Evolutionary conservation across 352 stramenopile genomes (phyloP).

Genomic region (Pythium utonaiense): DNA sequence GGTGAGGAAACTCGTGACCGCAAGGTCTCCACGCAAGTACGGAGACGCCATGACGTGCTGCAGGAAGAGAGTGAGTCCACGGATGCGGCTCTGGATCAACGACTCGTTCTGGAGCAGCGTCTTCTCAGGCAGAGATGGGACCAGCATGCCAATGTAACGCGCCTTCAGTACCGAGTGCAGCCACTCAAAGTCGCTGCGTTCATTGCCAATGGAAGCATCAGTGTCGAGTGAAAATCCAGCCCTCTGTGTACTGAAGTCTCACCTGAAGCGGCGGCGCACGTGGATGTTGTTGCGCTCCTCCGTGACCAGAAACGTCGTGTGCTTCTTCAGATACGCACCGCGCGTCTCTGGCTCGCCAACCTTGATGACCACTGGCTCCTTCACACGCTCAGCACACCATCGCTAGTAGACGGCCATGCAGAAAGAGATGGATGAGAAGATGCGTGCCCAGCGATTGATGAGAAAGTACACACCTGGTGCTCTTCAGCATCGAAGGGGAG

Average conservation of each 20-base stretch:
- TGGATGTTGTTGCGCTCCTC: conserved; percentile 25
- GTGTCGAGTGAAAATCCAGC: no score
- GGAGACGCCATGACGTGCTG: conserved; percentile 52
- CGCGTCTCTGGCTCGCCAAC: conserved; percentile 54
- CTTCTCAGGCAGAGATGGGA: conserved; percentile 70
- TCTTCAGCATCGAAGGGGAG: conserved; percentile 22
- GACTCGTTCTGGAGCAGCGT: conserved; percentile 45
- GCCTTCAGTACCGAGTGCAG: conserved; percentile 54
- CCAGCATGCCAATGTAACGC: conserved; percentile 60
- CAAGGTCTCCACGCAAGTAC: conserved; percentile 50
- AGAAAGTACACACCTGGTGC: conserved; percentile 16
- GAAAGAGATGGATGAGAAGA: neutral
- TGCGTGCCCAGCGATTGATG: no score
- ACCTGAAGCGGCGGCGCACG: conserved; percentile 59
- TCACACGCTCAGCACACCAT: conserved; percentile 19
- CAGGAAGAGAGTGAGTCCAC: conserved; percentile 54
- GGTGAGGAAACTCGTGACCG: conserved; percentile 50
- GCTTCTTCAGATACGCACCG: conserved; percentile 65
- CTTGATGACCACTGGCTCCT: conserved; percentile 8
- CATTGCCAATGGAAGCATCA: no score
- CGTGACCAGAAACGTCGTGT: conserved; percentile 65
- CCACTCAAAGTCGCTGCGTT: conserved; percentile 80
- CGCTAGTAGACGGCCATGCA: conserved; percentile 5
- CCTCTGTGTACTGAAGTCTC: no score
- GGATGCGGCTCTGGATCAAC: conserved; percentile 59